phyloP scores from a whole-genome alignment of 176 grass and related monocot genomes.

The Puccinellia tenuiflora region DNA sequence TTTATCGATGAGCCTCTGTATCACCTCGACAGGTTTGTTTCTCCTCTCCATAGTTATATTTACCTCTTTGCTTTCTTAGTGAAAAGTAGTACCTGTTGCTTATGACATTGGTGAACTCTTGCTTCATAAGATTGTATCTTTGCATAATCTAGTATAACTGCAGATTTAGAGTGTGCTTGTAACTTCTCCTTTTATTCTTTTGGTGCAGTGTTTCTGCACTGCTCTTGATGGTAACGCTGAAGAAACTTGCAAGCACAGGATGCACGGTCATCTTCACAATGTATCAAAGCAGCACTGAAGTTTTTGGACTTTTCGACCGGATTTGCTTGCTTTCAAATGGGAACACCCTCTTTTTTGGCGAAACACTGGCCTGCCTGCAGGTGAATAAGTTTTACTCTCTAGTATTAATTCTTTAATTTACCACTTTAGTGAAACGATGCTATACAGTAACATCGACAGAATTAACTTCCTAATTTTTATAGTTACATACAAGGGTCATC shows the following conservation, averaged over 20 bases:
- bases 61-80: not conserved
- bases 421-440: not conserved
- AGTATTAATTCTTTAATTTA: not conserved
- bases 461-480: not conserved
- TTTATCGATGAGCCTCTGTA: conserved; percentile 94
- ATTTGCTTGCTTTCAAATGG: conserved; percentile 98
- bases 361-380: conserved; percentile 93
- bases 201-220: conserved; percentile 84
- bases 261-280: conserved; percentile 97
- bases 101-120: not conserved
- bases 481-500: not conserved
- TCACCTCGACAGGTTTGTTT: conserved; percentile 78
- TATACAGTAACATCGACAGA: not conserved
- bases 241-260: conserved; percentile 99
- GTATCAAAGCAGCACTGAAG: conserved; percentile 98
- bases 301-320: conserved; percentile 95
- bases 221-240: conserved; percentile 90
- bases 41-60: not conserved
- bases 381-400: conserved; percentile 25
- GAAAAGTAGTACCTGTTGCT: not conserved
- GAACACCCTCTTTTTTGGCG: conserved; percentile 94
- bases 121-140: not conserved
- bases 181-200: not conserved
- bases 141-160: not conserved
- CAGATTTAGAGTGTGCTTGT: not conserved